These are phyloP conservation scores for Elaeagnus macrophylla DNA, from an alignment of 306 rosid species.

Conservation along the genomic window DNA sequence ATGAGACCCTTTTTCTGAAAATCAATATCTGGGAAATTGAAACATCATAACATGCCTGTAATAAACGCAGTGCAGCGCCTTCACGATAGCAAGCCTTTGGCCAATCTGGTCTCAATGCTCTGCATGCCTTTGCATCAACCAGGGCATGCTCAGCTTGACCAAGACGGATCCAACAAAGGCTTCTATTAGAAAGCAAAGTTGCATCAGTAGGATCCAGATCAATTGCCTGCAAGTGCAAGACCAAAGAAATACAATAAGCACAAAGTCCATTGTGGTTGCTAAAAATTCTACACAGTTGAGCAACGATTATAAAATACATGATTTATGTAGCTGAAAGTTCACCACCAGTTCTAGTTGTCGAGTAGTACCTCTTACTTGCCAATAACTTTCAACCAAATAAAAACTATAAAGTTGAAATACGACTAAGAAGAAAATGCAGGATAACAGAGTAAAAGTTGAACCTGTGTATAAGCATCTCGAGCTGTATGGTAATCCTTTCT, in stretches of 20 bases:
- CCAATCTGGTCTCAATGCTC: slow-evolving; percentile 85
- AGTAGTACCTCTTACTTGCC: too few relatives aligned
- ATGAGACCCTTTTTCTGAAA: not conserved
- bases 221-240: slow-evolving; percentile 54
- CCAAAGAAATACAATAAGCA: not conserved
- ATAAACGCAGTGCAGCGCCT: slow-evolving; percentile 84
- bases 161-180: slow-evolving; percentile 79
- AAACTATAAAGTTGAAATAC: slow-evolving; percentile 5
- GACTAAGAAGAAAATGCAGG: slow-evolving; percentile 9
- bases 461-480: slow-evolving; percentile 86
- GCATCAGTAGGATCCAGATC: slow-evolving; percentile 69
- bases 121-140: slow-evolving; percentile 80
- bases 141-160: slow-evolving; percentile 88
- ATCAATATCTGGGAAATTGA: slow-evolving; percentile 1
- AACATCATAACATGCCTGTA: slow-evolving; percentile 54
- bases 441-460: slow-evolving; percentile 19
- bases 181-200: slow-evolving; percentile 68
- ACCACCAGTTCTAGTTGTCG: too few relatives aligned
- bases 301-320: too few relatives aligned
- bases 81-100: slow-evolving; percentile 90
- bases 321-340: too few relatives aligned
- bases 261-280: too few relatives aligned
- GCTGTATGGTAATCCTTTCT: slow-evolving; percentile 52
- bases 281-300: too few relatives aligned
- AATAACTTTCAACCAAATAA: not conserved